Percentiles rank a stretch among this genome's conserved stretches.
These are phyloP conservation scores for Spathaspora sp. DNA, from an alignment of 805 yeast genomes.

Conservation along the genomic window DNA sequence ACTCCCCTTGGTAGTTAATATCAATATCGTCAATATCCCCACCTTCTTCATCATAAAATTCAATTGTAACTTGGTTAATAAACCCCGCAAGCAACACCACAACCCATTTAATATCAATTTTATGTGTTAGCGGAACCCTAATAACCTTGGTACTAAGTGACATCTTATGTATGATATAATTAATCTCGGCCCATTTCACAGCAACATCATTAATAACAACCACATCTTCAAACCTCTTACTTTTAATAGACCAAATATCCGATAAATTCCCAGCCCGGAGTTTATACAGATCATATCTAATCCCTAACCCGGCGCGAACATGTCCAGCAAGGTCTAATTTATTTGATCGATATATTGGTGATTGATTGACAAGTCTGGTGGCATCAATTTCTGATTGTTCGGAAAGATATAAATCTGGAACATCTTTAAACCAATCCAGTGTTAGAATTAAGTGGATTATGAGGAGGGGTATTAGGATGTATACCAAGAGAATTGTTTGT, in stretches of 20 bases:
- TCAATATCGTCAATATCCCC: constrained; percentile 3
- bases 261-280: constrained; percentile 71
- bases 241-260: constrained; percentile 61
- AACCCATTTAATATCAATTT: constrained; percentile 5
- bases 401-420: constrained; percentile 51
- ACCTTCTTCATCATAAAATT: constrained; percentile 24
- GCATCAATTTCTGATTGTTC: constrained; percentile 66
- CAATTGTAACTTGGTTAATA: constrained; percentile 37
- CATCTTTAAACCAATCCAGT: constrained; percentile 45
- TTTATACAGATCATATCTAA: constrained; percentile 58
- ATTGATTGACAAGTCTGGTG: constrained; percentile 63
- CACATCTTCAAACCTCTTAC: constrained; percentile 11
- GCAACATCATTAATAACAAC: constrained; percentile 19
- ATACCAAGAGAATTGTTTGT: not conserved
- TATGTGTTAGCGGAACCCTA: not conserved
- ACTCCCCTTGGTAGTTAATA: not conserved
- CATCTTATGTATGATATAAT: constrained; percentile 8
- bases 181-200: constrained; percentile 15
- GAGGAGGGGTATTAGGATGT: not conserved
- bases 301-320: constrained; percentile 62
- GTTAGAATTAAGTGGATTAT: not conserved
- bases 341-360: constrained; percentile 73
- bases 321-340: constrained; percentile 62
- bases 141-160: not conserved
- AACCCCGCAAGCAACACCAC: constrained; percentile 33